Conservation (phyloP, 2,329 filamentous ascomycete species). For the Fusarium coffeatum region DNA sequence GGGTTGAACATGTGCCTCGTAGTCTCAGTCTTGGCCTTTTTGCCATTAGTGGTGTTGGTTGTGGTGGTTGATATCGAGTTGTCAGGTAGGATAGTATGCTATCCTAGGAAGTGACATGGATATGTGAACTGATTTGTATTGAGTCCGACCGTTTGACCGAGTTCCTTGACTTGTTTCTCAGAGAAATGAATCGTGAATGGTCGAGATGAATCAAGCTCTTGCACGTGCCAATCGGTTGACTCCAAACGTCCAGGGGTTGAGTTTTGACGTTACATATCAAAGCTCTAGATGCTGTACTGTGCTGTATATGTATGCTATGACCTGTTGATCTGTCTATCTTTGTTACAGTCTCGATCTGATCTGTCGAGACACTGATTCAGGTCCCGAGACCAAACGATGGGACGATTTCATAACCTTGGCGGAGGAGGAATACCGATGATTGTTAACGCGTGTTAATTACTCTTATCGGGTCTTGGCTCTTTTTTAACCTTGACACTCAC, state of each 20-base stretch:
- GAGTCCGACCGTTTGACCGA: constrained; percentile 27
- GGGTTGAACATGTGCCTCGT: constrained; percentile 23
- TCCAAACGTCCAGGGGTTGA: constrained; percentile 24
- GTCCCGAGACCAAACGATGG: constrained; percentile 26
- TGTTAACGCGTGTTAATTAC: neutral
- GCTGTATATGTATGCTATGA: constrained; percentile 1
- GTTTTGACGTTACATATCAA: constrained; percentile 17
- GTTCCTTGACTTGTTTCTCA: constrained; percentile 18
- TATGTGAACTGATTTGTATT: constrained; percentile 13
- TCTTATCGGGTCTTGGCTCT: constrained; percentile 13
- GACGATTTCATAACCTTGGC: constrained; percentile 9
- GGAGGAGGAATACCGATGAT: constrained; percentile 17
- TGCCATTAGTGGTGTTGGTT: neutral
- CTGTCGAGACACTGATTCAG: constrained; percentile 25
- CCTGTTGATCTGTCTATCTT: constrained; percentile 2
- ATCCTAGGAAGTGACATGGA: constrained; percentile 15
- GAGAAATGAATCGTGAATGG: constrained; percentile 14
- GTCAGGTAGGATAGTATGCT: neutral
- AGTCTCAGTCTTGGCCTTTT: constrained; percentile 22
- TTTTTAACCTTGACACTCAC: constrained; percentile 7
- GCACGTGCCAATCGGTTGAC: constrained; percentile 42
- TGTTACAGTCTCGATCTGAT: constrained; percentile 12
- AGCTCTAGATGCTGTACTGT: neutral
- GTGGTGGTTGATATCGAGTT: neutral
- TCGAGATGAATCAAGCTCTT: constrained; percentile 34